Evolutionary conservation across 345 rosid genomes (phyloP).

Genomic region (Euphorbia lathyris): DNA sequence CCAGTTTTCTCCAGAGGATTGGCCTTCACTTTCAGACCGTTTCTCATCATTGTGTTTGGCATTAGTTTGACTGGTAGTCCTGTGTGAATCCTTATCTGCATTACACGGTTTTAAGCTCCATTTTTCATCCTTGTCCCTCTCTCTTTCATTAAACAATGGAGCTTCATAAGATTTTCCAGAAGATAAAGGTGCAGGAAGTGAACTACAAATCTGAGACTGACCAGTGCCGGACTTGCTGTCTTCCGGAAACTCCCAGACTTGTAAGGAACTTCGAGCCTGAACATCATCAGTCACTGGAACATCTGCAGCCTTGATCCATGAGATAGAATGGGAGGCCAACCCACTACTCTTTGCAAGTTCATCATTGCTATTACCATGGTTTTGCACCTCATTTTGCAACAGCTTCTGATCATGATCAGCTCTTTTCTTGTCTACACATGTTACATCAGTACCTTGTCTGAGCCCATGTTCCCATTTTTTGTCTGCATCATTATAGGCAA

Average conservation of each 20-base stretch:
- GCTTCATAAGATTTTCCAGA: conserved; percentile 34
- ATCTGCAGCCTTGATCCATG: conserved; percentile 32
- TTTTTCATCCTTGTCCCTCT: conserved; percentile 34
- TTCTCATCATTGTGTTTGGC: conserved; percentile 25
- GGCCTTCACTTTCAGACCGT: conserved; percentile 40
- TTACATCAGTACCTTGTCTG: conserved; percentile 19
- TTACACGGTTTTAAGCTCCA: conserved; percentile 23
- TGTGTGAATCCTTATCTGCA: conserved; percentile 22
- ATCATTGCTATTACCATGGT: conserved; percentile 21
- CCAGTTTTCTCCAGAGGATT: conserved; percentile 43
- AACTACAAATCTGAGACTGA: conserved; percentile 38
- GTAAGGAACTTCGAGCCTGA: conserved; percentile 26
- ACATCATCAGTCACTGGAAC: conserved; percentile 30
- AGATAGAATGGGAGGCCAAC: conserved; percentile 39
- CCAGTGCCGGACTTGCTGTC: conserved; percentile 29
- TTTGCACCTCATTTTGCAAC: conserved; percentile 31
- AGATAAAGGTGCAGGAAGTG: conserved; percentile 31
- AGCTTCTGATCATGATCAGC: conserved; percentile 28
- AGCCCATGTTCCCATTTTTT: conserved; percentile 21
- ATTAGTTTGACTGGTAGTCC: conserved; percentile 14
- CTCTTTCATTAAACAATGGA: conserved; percentile 22
- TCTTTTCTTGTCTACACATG: conserved; percentile 20
- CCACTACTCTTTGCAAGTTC: conserved; percentile 33
- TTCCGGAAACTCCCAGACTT: conserved; percentile 30
- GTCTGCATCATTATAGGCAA: conserved; percentile 23